These are phyloP conservation scores for Coemansia sp. DNA, from an alignment of 192 early-diverging fungal species.

Conservation along the genomic window DNA sequence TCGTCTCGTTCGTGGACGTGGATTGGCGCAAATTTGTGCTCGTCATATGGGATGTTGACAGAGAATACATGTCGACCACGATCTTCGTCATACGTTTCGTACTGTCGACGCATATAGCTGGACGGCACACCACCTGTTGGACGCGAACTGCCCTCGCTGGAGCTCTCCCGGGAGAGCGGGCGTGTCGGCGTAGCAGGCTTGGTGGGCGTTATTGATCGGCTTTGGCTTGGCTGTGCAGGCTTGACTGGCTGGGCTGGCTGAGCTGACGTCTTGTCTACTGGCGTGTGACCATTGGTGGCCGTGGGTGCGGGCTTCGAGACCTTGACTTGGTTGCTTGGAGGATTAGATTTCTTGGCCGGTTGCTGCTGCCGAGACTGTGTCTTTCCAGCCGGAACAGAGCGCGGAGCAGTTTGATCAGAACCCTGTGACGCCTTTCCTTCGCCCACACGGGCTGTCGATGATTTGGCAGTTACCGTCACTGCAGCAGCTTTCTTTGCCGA, in stretches of 20 bases:
- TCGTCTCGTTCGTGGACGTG: conserved; percentile 51
- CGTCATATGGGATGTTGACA: conserved; percentile 43
- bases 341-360: not conserved
- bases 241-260: not conserved
- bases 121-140: conserved; percentile 9
- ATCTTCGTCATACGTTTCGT: conserved; percentile 46
- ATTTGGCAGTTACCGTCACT: not conserved
- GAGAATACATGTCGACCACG: conserved; percentile 48
- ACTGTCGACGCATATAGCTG: conserved; percentile 37
- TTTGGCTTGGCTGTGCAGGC: conserved; percentile 12
- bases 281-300: conserved; percentile 12
- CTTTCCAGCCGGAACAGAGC: not conserved
- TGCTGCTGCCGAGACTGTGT: not conserved
- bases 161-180: conserved; percentile 34
- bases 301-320: not conserved
- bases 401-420: not conserved
- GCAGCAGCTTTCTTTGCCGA: conserved; percentile 11
- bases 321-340: not conserved
- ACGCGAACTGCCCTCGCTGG: conserved; percentile 21
- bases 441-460: conserved; percentile 1
- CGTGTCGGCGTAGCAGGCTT: conserved; percentile 17
- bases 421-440: not conserved
- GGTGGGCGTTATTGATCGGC: conserved; percentile 21
- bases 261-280: not conserved
- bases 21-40: conserved; percentile 39